Percentiles rank a stretch among this genome's conserved stretches.
Conservation (phyloP, 2,329 filamentous ascomycete genomes). For the Fusarium armeniacum region DNA sequence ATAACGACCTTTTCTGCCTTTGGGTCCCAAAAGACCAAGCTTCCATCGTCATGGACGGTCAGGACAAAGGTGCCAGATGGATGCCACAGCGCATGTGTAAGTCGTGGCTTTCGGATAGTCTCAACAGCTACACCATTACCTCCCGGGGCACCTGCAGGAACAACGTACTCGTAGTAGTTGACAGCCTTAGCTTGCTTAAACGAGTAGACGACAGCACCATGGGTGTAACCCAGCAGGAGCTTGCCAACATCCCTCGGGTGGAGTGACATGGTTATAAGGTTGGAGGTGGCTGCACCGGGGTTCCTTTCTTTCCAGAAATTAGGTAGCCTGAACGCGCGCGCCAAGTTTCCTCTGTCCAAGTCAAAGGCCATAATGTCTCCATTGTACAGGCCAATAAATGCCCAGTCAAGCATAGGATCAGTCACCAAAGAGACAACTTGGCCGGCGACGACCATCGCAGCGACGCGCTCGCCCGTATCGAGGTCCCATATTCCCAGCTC, state of each 20-base stretch:
- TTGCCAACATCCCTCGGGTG: constrained; percentile 95
- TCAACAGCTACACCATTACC: constrained; percentile 76
- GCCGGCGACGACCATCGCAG: constrained; percentile 81
- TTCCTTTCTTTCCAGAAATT: constrained; percentile 87
- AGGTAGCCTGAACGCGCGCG: constrained; percentile 81
- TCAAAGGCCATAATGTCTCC: constrained; percentile 95
- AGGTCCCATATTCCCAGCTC: constrained; percentile 89
- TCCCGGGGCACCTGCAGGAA: constrained; percentile 87
- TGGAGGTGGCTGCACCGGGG: constrained; percentile 70
- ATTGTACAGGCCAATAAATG: constrained; percentile 83
- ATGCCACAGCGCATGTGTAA: constrained; percentile 93
- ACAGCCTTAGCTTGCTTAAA: constrained; percentile 90
- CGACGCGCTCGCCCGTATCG: constrained; percentile 74
- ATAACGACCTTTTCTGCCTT: constrained; percentile 88
- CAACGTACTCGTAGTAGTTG: constrained; percentile 85
- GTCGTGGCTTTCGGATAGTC: constrained; percentile 75
- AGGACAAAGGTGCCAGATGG: constrained; percentile 91
- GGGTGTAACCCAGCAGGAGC: constrained; percentile 88
- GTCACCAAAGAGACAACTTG: constrained; percentile 80
- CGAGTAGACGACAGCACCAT: constrained; percentile 90
- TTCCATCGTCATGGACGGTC: constrained; percentile 90
- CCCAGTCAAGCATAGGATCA: constrained; percentile 94
- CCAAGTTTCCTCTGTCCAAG: constrained; percentile 81
- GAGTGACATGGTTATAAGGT: constrained; percentile 83
- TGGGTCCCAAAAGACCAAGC: constrained; percentile 92